Conservation (phyloP, 1,284 basidiomycete species). For the Mixia osmundae region DNA sequence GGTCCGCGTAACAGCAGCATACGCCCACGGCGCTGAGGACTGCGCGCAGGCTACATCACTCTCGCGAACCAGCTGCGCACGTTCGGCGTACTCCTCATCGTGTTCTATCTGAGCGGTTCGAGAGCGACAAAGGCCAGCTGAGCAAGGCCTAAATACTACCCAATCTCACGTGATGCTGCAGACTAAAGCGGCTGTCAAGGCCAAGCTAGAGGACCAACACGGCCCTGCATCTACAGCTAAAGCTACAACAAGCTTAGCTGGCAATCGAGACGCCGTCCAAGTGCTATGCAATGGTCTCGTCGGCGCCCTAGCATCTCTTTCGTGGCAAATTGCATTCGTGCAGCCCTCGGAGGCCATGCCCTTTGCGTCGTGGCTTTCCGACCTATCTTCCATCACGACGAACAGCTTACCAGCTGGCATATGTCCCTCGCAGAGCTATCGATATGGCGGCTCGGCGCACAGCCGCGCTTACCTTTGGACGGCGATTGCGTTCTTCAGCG, state of each 20-base stretch:
- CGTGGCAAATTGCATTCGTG: conserved; percentile 23
- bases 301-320: conserved; percentile 34
- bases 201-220: conserved; percentile 39
- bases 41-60: no score
- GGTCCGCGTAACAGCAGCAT: no score
- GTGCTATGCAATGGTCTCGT: conserved; percentile 44
- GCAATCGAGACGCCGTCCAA: conserved; percentile 48
- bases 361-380: conserved; percentile 1
- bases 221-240: background rate
- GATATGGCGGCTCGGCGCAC: background rate
- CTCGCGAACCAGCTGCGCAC: conserved; percentile 34
- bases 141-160: no score
- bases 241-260: no score
- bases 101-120: conserved; percentile 43
- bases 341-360: conserved; percentile 9
- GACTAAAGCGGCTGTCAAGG: conserved; percentile 36
- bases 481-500: conserved; percentile 31
- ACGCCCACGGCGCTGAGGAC: no score
- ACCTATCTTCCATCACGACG: conserved; percentile 12
- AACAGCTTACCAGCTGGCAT: conserved; percentile 14
- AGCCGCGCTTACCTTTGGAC: background rate
- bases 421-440: conserved; percentile 22
- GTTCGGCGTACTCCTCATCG: conserved; percentile 49
- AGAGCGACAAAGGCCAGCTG: conserved; percentile 64
- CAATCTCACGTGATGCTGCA: no score